Evolutionary conservation across 805 yeast species (phyloP), one percentile per base, ranked within the genome.

Genomic region (Sugiyamaella qingdaonensis): DNA sequence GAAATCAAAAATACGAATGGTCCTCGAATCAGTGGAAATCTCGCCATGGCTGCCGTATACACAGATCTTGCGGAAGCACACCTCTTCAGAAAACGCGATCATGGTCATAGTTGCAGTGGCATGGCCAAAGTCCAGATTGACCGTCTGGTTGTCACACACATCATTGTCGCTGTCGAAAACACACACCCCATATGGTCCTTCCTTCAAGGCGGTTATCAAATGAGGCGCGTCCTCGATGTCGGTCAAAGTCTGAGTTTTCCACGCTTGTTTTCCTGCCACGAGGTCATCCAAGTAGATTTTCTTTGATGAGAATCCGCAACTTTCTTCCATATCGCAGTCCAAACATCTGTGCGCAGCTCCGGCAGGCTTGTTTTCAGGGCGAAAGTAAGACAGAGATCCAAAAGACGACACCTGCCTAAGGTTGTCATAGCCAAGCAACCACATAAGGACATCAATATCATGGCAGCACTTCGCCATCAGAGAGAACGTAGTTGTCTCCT

Each of bases 401-500:
- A 59, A 61, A 31, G 64, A 61, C 1, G 58, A 51, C 33, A 62
- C 58, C 39, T 52, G 35, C 37, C 52, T 47, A 45, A 60, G 48
- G 49, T 59, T 59, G 9, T 58, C 49, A 31, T 58, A 44, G 18
- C 65, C 63, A 16, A 58, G 45, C 29, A 62, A 24, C 65, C 65
- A 62, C 58, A 62, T 50, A 44, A 62, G 46, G 9, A 62, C 57
- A 49, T 62, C 65, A 27, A 62, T 52, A 39, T 62, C 65, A 46
- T 62, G 65, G 51, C 65, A 62, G 54, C 62, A 62, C 51, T 62
- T 62, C 19, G 65, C 56, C 65, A 62, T 61, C n/a, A 62, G 59
- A 27, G 63, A 56, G 50, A 62, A 61, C 24, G 62, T 54, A 11
- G 61, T 51, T 4, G 54, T 43, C 1, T 56, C 58, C 42, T 57